Evolutionary conservation across 1,139 yeast species (phyloP).

Genomic region (Yamadazyma taylorii): DNA sequence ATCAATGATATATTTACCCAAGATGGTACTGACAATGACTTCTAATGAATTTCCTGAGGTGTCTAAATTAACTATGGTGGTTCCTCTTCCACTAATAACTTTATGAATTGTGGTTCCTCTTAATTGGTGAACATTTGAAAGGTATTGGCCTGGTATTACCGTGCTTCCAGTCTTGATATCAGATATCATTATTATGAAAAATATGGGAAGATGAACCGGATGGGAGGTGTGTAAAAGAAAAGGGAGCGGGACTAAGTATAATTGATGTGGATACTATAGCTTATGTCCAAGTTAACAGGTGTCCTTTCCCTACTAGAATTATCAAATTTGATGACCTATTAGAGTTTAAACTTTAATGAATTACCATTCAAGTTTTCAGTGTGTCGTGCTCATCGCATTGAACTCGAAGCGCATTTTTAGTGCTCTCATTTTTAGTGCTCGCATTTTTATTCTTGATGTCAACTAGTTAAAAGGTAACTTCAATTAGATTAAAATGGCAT

Average conservation of each 20-base stretch:
- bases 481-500: slow-evolving; percentile 27
- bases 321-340: too few species aligned
- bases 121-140: slow-evolving; percentile 37
- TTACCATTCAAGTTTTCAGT: too few species aligned
- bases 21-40: slow-evolving; percentile 64
- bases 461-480: too few species aligned
- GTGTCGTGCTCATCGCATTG: slow-evolving; percentile 3
- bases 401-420: too few species aligned
- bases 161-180: slow-evolving; percentile 10
- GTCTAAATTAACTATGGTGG: slow-evolving; percentile 33
- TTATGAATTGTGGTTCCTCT: slow-evolving; percentile 22
- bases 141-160: slow-evolving; percentile 78
- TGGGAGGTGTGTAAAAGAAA: too few species aligned
- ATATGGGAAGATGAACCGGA: too few species aligned
- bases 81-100: slow-evolving; percentile 40
- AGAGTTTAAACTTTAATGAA: too few species aligned
- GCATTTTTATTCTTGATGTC: slow-evolving; percentile 1
- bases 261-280: too few species aligned
- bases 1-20: slow-evolving; percentile 54
- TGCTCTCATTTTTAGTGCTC: neutral
- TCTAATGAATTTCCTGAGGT: slow-evolving; percentile 31
- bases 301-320: too few species aligned
- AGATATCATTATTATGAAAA: neutral
- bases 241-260: too few species aligned
- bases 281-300: too few species aligned